Evolutionary conservation across 1,284 basidiomycete species (phyloP), one percentile per base, ranked within the genome.

Genomic region (Cryptococcus hybrid): DNA sequence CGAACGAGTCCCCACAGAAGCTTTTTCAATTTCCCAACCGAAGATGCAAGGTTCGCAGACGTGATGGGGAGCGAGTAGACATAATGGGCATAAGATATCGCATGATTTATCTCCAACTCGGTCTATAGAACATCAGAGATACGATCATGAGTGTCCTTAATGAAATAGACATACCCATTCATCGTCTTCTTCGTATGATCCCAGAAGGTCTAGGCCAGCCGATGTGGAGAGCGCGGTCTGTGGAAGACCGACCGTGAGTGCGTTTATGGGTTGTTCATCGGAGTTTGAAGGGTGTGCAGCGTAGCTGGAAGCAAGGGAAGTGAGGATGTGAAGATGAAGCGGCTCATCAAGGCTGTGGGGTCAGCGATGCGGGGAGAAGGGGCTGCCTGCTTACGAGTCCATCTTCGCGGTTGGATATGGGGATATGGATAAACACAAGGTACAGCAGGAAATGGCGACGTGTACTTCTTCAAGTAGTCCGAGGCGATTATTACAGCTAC

Each of bases 21-120:
- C 3, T 38, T 18, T 18, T 65, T 62, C n/a, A 76, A 56, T 2
- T 58, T 61, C 0, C 61, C 62, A 2, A 74, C 57, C 4, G 67
- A 57, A 13, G 55, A 35, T 7, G 57, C 44, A 6, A 75, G 62
- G 24, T 64, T 58, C 5, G 57, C 38, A 13, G 71, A 68, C 5
- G 53, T 47, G 9, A 58, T 35, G 3, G 69, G 63, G 3, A 75
- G 65, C 7, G 70, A 72, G 8, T 69, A 62, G 24, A 75, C 70
- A 52, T 78, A 78, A 58, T 71, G 71, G 8, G 74, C 69, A 48
- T 70, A 78, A 5, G 75, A 75, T 62, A 76, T 71, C 30, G 70
- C 73, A 55, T 74, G 71, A 61, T 78, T 76, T 59, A 73, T 59
- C 53, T 75, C 70, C 47, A 69, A 71, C 47, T 74, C 70, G 53